Conservation (phyloP, 2,329 filamentous ascomycete genomes). For the Xylariales sp. region DNA sequence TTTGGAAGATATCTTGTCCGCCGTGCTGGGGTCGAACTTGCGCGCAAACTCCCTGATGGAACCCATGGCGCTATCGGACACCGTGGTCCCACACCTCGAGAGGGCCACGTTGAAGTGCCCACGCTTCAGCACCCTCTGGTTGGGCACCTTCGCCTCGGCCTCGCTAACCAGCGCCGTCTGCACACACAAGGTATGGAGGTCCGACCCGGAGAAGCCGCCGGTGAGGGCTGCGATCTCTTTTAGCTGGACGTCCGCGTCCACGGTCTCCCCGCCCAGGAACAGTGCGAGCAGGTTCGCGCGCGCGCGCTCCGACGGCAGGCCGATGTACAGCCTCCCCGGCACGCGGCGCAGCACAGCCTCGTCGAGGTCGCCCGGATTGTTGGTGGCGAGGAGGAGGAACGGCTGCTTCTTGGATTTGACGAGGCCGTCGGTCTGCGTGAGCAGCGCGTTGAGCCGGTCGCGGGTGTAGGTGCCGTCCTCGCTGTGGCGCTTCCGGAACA, state of each 20-base stretch:
- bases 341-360: constrained; percentile 8
- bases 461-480: background rate
- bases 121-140: background rate
- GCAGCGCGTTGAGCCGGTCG: background rate
- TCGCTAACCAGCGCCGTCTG: background rate
- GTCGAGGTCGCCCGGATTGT: constrained; percentile 8
- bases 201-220: background rate
- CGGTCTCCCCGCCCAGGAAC: background rate
- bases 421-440: background rate
- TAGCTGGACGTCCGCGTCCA: background rate
- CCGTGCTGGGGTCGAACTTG: constrained; percentile 1
- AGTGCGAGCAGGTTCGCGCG: background rate
- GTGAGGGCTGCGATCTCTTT: background rate
- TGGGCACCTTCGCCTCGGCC: background rate
- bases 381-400: constrained; percentile 7
- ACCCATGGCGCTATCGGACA: background rate
- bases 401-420: constrained; percentile 8
- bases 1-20: no score
- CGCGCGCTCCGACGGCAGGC: background rate
- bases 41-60: background rate
- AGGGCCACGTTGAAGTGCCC: background rate
- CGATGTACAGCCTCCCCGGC: constrained; percentile 1
- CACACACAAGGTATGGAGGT: background rate
- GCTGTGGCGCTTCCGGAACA: constrained; percentile 5
- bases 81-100: background rate